Percentiles rank a stretch among this genome's conserved stretches.
Evolutionary conservation across 805 yeast genomes (phyloP).

Genomic region (Monosporozyma siamensis): DNA sequence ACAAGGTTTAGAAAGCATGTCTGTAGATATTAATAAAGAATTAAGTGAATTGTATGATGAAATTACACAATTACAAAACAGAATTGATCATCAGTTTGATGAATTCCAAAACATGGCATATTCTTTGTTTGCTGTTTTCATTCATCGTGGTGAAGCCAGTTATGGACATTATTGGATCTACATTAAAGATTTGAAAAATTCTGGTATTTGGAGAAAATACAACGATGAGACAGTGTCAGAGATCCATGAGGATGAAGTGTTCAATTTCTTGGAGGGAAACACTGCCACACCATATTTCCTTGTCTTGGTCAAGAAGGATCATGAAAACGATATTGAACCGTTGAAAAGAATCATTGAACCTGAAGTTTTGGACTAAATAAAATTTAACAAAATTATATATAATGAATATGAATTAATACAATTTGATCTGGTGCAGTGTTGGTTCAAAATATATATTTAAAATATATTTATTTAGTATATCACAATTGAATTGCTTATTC

Average conservation of each 20-base stretch:
- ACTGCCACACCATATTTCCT: slow-evolving; percentile 92
- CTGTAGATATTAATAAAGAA: slow-evolving; percentile 39
- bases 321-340: slow-evolving; percentile 51
- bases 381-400: neutral
- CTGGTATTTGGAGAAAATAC: slow-evolving; percentile 68
- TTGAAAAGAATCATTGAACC: slow-evolving; percentile 40
- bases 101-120: slow-evolving; percentile 60
- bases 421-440: too few relatives aligned
- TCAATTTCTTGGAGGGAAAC: slow-evolving; percentile 56
- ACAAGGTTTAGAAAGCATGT: slow-evolving; percentile 35
- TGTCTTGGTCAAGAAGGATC: slow-evolving; percentile 67
- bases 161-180: slow-evolving; percentile 98
- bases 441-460: slow-evolving; percentile 1
- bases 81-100: slow-evolving; percentile 52
- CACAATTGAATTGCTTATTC: neutral
- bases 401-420: too few relatives aligned
- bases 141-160: slow-evolving; percentile 91
- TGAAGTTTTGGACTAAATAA: neutral
- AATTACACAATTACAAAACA: slow-evolving; percentile 37
- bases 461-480: neutral
- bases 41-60: slow-evolving; percentile 34
- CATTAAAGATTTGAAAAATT: slow-evolving; percentile 62
- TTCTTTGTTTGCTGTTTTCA: slow-evolving; percentile 80
- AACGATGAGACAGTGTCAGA: slow-evolving; percentile 93
- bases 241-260: slow-evolving; percentile 54